Evolutionary conservation across 352 stramenopile species (phyloP), one percentile per base, ranked within the genome.

Genomic region (Pilasporangium apinafurcum): DNA sequence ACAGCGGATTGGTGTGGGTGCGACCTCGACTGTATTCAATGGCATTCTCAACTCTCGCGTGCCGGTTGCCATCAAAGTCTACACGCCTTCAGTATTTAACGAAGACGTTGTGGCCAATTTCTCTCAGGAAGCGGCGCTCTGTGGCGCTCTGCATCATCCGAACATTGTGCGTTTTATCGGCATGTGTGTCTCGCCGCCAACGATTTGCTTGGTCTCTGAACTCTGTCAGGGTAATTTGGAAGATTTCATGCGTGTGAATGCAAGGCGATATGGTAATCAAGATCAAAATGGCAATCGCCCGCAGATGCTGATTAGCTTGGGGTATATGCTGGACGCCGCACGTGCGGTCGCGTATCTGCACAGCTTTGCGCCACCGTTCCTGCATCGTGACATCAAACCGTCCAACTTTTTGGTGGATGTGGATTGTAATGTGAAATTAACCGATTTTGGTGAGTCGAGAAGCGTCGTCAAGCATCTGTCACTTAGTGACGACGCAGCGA

Each of bases 321-420:
- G 59, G 5, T 74, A 83, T 29, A 81, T 86, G 68, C 63, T 81
- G 24, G 74, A 86, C 26, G 65, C 70, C 1, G 69, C 65, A 16
- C 59, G 75, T 18, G 70, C 66, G 1, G 66, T 86, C 8, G 73
- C 78, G 8, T 87, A 87, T 53, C 36, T 90, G 21, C 75, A 90
- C 56, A 85, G 68, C 35, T 86, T 86, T 47, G 74, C 74, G 5
- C 78, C 78, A 3, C 53, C 78, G 8, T 88, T 85, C 32, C 42
- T 90, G 5, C 71, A 86, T 24, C 63, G 71, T 8, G 78, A 90
- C 37, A 90, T 90, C 38, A 83, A 86, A 20, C 74, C 74, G 3
- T 56, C 68, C 0, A 96, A 93, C 47, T 93, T 95, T 44, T 68
- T 93, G 10, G 65, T 95, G 4, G 62, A 80, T 13, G 44, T 53